phyloP scores from a whole-genome alignment of 805 yeast species.

The Lachancea lanzarotensis region DNA sequence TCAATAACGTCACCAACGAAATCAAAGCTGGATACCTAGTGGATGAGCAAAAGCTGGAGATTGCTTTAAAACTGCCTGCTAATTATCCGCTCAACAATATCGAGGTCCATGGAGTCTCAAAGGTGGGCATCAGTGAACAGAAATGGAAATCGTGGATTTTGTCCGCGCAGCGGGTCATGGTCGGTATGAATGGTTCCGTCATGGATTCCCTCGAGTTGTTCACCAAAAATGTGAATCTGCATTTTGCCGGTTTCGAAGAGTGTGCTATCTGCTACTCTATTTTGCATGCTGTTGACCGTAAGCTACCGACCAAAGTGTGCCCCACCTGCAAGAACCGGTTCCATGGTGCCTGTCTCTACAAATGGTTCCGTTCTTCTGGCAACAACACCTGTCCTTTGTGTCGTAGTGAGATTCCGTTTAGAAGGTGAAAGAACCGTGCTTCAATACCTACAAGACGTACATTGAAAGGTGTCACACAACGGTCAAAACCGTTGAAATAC shows the following conservation, averaged over 20 bases:
- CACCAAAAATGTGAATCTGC: constrained; percentile 64
- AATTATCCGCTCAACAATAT: constrained; percentile 75
- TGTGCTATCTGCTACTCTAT: constrained; percentile 96
- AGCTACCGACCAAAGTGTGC: constrained; percentile 84
- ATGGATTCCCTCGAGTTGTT: constrained; percentile 38
- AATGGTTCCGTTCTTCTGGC: constrained; percentile 95
- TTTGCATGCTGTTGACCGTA: constrained; percentile 76
- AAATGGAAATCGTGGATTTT: constrained; percentile 94
- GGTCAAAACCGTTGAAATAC: too few species aligned
- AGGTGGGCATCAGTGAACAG: constrained; percentile 84
- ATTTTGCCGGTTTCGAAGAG: constrained; percentile 90
- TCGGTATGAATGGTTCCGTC: constrained; percentile 63
- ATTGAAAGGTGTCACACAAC: too few species aligned
- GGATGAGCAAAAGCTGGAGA: constrained; percentile 82
- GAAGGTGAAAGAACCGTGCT: constrained; percentile 12
- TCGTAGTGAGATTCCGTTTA: constrained; percentile 41
- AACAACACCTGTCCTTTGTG: constrained; percentile 93
- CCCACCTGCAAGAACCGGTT: constrained; percentile 87
- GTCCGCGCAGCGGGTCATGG: constrained; percentile 78
- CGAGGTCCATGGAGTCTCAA: constrained; percentile 64
- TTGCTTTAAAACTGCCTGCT: constrained; percentile 65
- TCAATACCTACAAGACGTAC: too few species aligned
- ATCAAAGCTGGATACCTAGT: constrained; percentile 66
- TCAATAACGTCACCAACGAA: constrained; percentile 57
- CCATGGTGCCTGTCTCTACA: constrained; percentile 91